Evolutionary conservation across 2,329 filamentous ascomycete genomes (phyloP).

Genomic region (Aschersonia sp.): DNA sequence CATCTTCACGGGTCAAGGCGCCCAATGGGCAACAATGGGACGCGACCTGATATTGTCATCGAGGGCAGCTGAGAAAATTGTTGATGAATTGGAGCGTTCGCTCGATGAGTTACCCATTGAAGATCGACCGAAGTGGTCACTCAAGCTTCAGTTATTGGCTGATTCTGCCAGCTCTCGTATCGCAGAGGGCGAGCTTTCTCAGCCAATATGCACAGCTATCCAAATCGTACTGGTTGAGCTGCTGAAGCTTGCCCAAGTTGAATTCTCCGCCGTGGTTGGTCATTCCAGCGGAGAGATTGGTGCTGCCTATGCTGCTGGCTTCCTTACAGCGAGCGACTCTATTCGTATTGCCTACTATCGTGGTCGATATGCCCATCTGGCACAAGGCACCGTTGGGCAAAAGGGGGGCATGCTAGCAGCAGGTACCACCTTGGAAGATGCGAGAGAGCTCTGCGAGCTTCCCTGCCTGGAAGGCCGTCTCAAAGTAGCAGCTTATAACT

Average conservation of each 20-base stretch:
- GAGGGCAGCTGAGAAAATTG: background rate
- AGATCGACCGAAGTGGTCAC: conserved; percentile 2
- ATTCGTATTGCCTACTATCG: conserved; percentile 4
- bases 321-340: conserved; percentile 1
- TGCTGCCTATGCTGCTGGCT: conserved; percentile 21
- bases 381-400: background rate
- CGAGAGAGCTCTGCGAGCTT: background rate
- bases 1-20: conserved; percentile 20
- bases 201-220: conserved; percentile 18
- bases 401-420: conserved; percentile 10
- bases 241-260: conserved; percentile 14
- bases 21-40: conserved; percentile 19
- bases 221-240: conserved; percentile 27
- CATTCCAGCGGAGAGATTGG: conserved; percentile 27
- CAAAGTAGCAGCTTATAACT: conserved; percentile 12
- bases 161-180: background rate
- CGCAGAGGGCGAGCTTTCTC: conserved; percentile 5
- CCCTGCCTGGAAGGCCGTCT: conserved; percentile 6
- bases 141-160: conserved; percentile 1
- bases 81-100: background rate
- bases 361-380: conserved; percentile 1
- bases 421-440: conserved; percentile 5
- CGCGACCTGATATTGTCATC: conserved; percentile 8
- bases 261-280: conserved; percentile 18
- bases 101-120: background rate